Conservation (phyloP, 116 monocot species). For the Zostera marina region DNA sequence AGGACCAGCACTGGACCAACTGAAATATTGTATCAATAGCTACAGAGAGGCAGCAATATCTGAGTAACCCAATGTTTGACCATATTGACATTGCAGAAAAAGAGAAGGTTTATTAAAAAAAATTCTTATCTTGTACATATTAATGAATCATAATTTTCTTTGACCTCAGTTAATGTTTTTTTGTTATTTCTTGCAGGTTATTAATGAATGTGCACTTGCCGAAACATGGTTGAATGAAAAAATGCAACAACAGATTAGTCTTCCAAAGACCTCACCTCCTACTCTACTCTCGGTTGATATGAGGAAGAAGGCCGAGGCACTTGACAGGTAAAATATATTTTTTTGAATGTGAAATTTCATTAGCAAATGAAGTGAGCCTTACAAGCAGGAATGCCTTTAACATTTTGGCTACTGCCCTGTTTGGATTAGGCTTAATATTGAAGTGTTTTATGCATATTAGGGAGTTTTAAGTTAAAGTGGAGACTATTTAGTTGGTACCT, state of each 20-base stretch:
- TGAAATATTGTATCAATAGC: conserved; percentile 58
- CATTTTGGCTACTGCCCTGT: too few relatives aligned
- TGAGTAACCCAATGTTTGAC: conserved; percentile 70
- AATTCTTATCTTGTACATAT: neutral
- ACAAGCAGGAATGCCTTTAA: too few relatives aligned
- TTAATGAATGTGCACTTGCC: conserved; percentile 59
- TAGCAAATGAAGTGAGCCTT: too few relatives aligned
- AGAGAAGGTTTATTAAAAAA: conserved; percentile 41
- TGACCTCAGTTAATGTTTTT: neutral
- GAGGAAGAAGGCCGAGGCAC: conserved; percentile 47
- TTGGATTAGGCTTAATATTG: too few relatives aligned
- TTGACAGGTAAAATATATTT: conserved; percentile 48
- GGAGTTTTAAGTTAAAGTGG: too few relatives aligned
- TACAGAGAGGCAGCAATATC: conserved; percentile 71
- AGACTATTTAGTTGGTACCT: too few relatives aligned
- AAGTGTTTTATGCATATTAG: too few relatives aligned
- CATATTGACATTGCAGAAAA: conserved; percentile 81
- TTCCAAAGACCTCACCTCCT: conserved; percentile 67
- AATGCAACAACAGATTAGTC: conserved; percentile 60
- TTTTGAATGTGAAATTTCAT: too few relatives aligned
- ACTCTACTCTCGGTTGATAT: conserved; percentile 49
- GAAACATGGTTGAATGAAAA: conserved; percentile 72
- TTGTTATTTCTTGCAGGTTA: conserved; percentile 24
- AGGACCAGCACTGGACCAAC: conserved; percentile 41
- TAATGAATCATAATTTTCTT: neutral